These are phyloP conservation scores for Suillus subalutaceus DNA, from an alignment of 768 basidiomycete genomes.

Conservation along the genomic window DNA sequence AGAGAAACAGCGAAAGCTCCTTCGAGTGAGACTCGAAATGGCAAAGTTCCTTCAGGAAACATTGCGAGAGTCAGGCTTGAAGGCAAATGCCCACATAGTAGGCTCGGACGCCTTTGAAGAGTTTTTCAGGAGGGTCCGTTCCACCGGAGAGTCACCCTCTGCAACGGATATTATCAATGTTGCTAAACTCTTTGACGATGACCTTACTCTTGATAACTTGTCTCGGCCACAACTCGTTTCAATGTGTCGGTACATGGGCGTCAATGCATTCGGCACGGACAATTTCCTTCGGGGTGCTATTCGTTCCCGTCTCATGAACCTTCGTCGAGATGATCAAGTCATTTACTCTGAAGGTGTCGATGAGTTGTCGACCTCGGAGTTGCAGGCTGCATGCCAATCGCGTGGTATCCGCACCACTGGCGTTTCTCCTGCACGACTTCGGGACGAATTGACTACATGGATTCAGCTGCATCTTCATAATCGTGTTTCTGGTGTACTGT, in stretches of 20 bases:
- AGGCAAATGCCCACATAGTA: constrained; percentile 91
- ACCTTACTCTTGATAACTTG: constrained; percentile 96
- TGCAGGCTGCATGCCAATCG: constrained; percentile 91
- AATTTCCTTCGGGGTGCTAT: constrained; percentile 96
- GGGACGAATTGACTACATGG: constrained; percentile 92
- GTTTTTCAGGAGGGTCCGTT: constrained; percentile 98
- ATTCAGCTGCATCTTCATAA: constrained; percentile 89
- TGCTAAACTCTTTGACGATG: constrained; percentile 96
- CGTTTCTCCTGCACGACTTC: constrained; percentile 82
- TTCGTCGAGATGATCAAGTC: constrained; percentile 91
- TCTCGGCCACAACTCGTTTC: constrained; percentile 98
- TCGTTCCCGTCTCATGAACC: constrained; percentile 75
- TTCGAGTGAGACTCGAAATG: constrained; percentile 95
- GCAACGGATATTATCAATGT: constrained; percentile 89
- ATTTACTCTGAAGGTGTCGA: constrained; percentile 91
- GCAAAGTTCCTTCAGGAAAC: constrained; percentile 99
- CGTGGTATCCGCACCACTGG: constrained; percentile 91
- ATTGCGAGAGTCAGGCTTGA: constrained; percentile 89
- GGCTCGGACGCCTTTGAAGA: constrained; percentile 97
- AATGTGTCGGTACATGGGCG: constrained; percentile 96
- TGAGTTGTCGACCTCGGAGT: constrained; percentile 85
- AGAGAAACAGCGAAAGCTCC: constrained; percentile 95
- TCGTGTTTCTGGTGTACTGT: constrained; percentile 89
- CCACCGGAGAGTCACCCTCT: constrained; percentile 93
- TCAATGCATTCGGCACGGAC: constrained; percentile 98